A percentile compares a stretch with the other conserved stretches of the same genome.
phyloP scores from a whole-genome alignment of 2,329 filamentous ascomycete species.

The Fusarium falciforme region DNA sequence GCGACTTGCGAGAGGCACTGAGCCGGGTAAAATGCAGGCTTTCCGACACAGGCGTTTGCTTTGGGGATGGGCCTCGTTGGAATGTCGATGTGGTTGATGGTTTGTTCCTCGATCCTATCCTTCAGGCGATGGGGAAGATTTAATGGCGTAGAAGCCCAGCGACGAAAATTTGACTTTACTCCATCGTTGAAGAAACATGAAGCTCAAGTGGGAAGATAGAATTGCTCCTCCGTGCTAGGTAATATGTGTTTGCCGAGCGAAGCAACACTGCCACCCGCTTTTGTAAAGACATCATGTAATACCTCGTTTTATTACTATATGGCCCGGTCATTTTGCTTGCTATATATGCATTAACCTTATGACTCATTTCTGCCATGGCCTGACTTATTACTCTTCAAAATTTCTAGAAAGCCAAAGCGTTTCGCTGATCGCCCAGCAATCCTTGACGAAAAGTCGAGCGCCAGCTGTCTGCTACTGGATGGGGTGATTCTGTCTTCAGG shows the following conservation, averaged over 20 bases:
- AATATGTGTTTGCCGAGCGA: not conserved
- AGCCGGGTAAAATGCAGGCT: constrained; percentile 8
- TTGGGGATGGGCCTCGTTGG: constrained; percentile 29
- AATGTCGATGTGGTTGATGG: constrained; percentile 2
- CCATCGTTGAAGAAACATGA: not conserved
- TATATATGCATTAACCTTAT: not conserved
- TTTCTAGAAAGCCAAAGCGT: not conserved
- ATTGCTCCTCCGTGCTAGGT: not conserved
- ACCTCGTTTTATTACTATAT: not conserved
- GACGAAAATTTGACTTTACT: not conserved
- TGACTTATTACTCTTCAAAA: not conserved
- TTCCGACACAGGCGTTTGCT: constrained; percentile 22
- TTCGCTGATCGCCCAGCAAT: not conserved
- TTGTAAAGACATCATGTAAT: not conserved
- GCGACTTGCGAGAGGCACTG: not conserved
- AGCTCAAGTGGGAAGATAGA: not conserved
- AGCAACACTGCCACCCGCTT: not conserved
- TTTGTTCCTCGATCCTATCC: not conserved
- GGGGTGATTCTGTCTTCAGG: not conserved
- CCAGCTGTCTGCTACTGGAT: not conserved
- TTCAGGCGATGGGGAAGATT: not conserved
- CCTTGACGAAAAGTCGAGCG: not conserved
- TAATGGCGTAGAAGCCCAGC: not conserved
- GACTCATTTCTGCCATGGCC: not conserved
- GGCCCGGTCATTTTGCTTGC: not conserved